These are phyloP conservation scores for Celoporthe dispersa DNA, from an alignment of 2,329 filamentous ascomycete genomes.

Conservation along the genomic window DNA sequence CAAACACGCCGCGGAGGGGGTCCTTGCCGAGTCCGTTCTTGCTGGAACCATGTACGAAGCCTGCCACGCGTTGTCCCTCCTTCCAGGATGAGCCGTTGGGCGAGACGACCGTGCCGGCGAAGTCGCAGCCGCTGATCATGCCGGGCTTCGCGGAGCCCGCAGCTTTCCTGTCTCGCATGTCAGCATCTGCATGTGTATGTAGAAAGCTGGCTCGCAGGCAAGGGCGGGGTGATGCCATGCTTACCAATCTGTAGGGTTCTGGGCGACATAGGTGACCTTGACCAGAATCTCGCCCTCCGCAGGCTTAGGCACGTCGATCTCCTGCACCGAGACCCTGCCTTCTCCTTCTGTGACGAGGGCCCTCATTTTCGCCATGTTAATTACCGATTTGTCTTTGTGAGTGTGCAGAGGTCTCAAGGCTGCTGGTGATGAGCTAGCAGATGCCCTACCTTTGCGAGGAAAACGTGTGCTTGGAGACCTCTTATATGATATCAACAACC, in stretches of 20 bases:
- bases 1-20: constrained; percentile 36
- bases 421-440: background rate
- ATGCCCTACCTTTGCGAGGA: too few relatives aligned
- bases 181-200: background rate
- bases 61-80: constrained; percentile 40
- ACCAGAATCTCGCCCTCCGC: constrained; percentile 40
- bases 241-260: constrained; percentile 43
- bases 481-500: background rate
- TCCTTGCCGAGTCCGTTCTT: constrained; percentile 21
- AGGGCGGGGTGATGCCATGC: background rate
- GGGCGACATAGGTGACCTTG: constrained; percentile 39
- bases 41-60: constrained; percentile 39
- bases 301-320: constrained; percentile 38
- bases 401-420: background rate
- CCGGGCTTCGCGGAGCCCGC: constrained; percentile 32
- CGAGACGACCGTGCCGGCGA: constrained; percentile 39
- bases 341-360: constrained; percentile 43
- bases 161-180: constrained; percentile 31
- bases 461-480: background rate
- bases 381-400: background rate
- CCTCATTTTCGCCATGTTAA: constrained; percentile 36
- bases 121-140: constrained; percentile 41
- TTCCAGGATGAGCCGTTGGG: constrained; percentile 38
- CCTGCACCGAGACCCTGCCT: constrained; percentile 38
- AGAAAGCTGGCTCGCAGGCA: background rate